phyloP scores from a whole-genome alignment of 352 stramenopile genomes.

The Pythium folliculosum region DNA sequence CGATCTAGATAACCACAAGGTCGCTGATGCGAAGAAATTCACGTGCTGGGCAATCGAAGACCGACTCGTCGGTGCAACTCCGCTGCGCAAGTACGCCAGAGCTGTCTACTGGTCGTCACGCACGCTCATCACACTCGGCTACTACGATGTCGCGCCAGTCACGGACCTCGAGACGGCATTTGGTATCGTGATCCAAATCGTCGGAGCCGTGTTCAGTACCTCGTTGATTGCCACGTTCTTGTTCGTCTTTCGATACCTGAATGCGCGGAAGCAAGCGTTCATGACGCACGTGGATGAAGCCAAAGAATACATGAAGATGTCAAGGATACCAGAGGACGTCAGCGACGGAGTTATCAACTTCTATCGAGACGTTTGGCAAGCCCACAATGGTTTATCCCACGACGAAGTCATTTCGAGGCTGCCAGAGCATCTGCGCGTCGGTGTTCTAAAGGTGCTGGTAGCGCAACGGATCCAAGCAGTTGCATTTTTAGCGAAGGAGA shows the following conservation, averaged over 20 bases:
- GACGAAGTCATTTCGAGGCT: constrained; percentile 49
- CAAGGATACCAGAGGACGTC: constrained; percentile 59
- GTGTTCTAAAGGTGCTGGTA: constrained; percentile 54
- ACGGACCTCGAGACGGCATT: constrained; percentile 60
- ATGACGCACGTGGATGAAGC: constrained; percentile 69
- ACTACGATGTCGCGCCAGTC: constrained; percentile 59
- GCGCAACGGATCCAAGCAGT: constrained; percentile 64
- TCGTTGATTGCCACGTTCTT: constrained; percentile 68
- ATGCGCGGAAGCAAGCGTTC: constrained; percentile 58
- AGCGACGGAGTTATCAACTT: constrained; percentile 57
- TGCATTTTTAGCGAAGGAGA: constrained; percentile 62
- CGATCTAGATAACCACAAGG: background rate
- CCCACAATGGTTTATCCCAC: constrained; percentile 48
- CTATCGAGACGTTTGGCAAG: constrained; percentile 63
- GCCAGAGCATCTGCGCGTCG: constrained; percentile 60
- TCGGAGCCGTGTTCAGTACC: constrained; percentile 67
- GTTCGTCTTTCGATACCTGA: constrained; percentile 71
- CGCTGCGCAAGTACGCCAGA: constrained; percentile 52
- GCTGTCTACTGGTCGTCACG: constrained; percentile 63
- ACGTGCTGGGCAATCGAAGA: constrained; percentile 78
- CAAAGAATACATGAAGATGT: constrained; percentile 76
- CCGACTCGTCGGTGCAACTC: constrained; percentile 46
- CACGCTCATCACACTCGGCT: constrained; percentile 56
- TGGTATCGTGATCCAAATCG: constrained; percentile 57
- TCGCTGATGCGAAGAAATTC: constrained; percentile 17